Evolutionary conservation across 805 yeast genomes (phyloP).

Genomic region (Saccharomycopsis fermentans): DNA sequence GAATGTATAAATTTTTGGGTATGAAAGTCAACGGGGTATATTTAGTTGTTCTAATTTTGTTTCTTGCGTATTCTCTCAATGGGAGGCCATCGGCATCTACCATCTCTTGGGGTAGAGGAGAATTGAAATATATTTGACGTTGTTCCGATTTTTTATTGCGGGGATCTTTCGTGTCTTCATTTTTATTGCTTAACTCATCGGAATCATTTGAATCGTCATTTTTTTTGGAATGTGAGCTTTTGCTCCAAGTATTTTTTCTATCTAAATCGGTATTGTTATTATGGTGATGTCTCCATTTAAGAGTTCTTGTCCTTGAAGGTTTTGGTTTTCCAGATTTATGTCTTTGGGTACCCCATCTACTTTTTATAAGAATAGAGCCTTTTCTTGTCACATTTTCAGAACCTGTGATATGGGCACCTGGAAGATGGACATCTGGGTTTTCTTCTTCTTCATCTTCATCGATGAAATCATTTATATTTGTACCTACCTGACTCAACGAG

Average conservation of each 20-base stretch:
- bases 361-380: slow-evolving; percentile 54
- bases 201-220: slow-evolving; percentile 16
- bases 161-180: slow-evolving; percentile 26
- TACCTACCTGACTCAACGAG: slow-evolving; percentile 13
- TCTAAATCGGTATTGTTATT: slow-evolving; percentile 6
- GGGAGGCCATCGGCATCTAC: slow-evolving; percentile 56
- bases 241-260: slow-evolving; percentile 6
- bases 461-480: slow-evolving; percentile 2
- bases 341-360: slow-evolving; percentile 89
- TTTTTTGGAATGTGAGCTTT: neutral
- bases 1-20: slow-evolving; percentile 73
- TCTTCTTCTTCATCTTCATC: slow-evolving; percentile 19
- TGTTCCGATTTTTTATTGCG: slow-evolving; percentile 31
- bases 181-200: slow-evolving; percentile 23
- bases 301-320: slow-evolving; percentile 45
- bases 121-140: slow-evolving; percentile 50
- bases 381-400: slow-evolving; percentile 22
- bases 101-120: slow-evolving; percentile 47
- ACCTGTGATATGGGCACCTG: slow-evolving; percentile 3
- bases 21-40: slow-evolving; percentile 84
- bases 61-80: slow-evolving; percentile 56
- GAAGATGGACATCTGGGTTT: slow-evolving; percentile 23
- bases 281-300: slow-evolving; percentile 33
- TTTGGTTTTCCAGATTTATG: slow-evolving; percentile 61
- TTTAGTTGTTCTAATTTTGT: slow-evolving; percentile 90